Evolutionary conservation across 164 flowering plant genomes (phyloP).

Genomic region (Echeveria elegans): DNA sequence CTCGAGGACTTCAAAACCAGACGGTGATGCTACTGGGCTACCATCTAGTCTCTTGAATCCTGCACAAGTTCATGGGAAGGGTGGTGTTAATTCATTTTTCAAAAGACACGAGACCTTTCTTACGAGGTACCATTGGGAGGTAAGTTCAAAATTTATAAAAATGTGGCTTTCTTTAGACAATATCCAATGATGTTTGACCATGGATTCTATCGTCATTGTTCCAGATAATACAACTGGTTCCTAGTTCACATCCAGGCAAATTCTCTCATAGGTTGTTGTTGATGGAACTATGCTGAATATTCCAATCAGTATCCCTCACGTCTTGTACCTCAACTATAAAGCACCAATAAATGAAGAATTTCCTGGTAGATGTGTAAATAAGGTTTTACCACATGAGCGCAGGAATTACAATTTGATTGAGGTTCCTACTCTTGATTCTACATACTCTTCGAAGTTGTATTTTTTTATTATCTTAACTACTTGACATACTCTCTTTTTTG

Average conservation of each 20-base stretch:
- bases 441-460: neutral
- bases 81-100: constrained; percentile 72
- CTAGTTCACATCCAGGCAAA: constrained; percentile 53
- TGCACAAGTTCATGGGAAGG: constrained; percentile 28
- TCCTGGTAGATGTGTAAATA: constrained; percentile 83
- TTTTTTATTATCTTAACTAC: neutral
- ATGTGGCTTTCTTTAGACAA: too few relatives aligned
- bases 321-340: constrained; percentile 86
- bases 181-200: neutral
- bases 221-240: constrained; percentile 84
- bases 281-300: constrained; percentile 86
- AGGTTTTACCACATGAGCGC: constrained; percentile 86
- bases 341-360: constrained; percentile 75
- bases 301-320: constrained; percentile 67
- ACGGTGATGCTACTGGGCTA: constrained; percentile 22
- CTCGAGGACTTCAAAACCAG: constrained; percentile 20
- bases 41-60: constrained; percentile 18
- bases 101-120: constrained; percentile 57
- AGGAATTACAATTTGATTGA: constrained; percentile 66
- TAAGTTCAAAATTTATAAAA: constrained; percentile 13
- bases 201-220: constrained; percentile 5
- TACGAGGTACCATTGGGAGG: constrained; percentile 83
- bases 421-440: constrained; percentile 37
- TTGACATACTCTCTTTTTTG: neutral
- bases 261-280: constrained; percentile 81